Percentiles rank a stretch among this genome's conserved stretches.
Conservation (phyloP, 208 protist genomes). For the Leishmania mexicana region DNA sequence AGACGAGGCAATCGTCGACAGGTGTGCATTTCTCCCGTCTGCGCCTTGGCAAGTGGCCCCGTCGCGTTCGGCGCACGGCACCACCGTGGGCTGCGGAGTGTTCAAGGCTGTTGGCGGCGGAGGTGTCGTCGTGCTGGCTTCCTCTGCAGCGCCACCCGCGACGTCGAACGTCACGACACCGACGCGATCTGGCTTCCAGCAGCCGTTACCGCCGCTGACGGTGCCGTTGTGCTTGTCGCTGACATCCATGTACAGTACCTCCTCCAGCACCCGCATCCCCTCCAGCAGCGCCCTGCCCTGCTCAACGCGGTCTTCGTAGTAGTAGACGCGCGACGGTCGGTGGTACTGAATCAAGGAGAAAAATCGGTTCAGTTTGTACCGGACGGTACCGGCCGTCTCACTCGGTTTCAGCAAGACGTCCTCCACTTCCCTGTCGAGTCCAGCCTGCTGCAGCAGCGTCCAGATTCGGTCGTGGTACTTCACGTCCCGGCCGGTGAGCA, state of each 20-base stretch:
- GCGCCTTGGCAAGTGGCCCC: neutral
- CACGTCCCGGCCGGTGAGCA: conserved; percentile 72
- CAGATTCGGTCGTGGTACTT: conserved; percentile 67
- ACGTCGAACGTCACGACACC: conserved; percentile 36
- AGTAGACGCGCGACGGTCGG: conserved; percentile 53
- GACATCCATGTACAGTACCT: conserved; percentile 27
- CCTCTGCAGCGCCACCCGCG: neutral
- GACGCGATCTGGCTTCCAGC: conserved; percentile 18
- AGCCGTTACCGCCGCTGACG: neutral
- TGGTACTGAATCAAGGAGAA: conserved; percentile 52
- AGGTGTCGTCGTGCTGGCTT: neutral
- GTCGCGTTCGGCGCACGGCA: neutral
- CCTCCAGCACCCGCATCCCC: conserved; percentile 54
- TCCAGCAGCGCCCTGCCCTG: conserved; percentile 59
- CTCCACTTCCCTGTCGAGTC: conserved; percentile 42
- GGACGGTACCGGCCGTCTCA: conserved; percentile 69
- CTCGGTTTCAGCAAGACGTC: conserved; percentile 71
- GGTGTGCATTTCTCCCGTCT: neutral
- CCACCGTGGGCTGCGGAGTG: conserved; percentile 2
- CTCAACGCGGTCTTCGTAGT: conserved; percentile 85
- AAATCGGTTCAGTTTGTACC: conserved; percentile 74
- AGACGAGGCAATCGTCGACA: neutral
- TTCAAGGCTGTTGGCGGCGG: neutral
- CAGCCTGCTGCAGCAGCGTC: conserved; percentile 54
- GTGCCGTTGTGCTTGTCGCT: neutral